A percentile compares a stretch with the other conserved stretches of the same genome.
These are phyloP conservation scores for Metarhizium rileyi DNA, from an alignment of 2,329 filamentous ascomycete species.

Conservation along the genomic window DNA sequence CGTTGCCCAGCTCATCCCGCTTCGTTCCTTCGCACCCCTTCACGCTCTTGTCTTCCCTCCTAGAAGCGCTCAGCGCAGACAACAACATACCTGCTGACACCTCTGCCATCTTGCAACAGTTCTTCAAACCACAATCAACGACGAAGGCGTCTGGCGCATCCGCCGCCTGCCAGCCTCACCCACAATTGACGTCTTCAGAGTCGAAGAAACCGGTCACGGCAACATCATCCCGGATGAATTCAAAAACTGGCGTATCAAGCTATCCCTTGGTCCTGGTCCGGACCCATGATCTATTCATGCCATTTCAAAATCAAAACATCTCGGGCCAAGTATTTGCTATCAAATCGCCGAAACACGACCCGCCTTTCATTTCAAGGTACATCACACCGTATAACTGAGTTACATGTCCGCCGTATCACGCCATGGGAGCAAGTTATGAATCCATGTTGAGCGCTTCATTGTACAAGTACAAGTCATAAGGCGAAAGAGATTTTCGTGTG, in stretches of 20 bases:
- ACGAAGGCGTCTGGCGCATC: slow-evolving; percentile 76
- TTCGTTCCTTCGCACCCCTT: not conserved
- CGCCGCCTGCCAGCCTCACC: slow-evolving; percentile 51
- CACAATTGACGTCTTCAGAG: slow-evolving; percentile 61
- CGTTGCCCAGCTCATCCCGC: not conserved
- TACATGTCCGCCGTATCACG: too few species aligned
- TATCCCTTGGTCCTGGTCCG: slow-evolving; percentile 26
- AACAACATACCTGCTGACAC: not conserved
- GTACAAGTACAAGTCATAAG: not conserved
- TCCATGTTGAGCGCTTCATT: not conserved
- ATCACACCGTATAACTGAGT: too few species aligned
- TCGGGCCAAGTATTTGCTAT: not conserved
- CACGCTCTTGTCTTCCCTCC: not conserved
- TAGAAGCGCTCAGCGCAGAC: not conserved
- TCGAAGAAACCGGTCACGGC: slow-evolving; percentile 67
- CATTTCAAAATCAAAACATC: not conserved
- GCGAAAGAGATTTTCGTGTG: not conserved
- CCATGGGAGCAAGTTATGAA: not conserved
- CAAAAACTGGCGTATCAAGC: slow-evolving; percentile 59
- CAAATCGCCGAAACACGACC: not conserved
- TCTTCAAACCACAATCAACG: slow-evolving; percentile 51
- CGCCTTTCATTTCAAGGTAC: too few species aligned
- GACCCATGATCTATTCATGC: slow-evolving; percentile 6
- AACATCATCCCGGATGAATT: slow-evolving; percentile 70
- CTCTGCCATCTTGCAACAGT: slow-evolving; percentile 31